Conservation (phyloP, 139 green algal species). For the Eudorina sp. region DNA sequence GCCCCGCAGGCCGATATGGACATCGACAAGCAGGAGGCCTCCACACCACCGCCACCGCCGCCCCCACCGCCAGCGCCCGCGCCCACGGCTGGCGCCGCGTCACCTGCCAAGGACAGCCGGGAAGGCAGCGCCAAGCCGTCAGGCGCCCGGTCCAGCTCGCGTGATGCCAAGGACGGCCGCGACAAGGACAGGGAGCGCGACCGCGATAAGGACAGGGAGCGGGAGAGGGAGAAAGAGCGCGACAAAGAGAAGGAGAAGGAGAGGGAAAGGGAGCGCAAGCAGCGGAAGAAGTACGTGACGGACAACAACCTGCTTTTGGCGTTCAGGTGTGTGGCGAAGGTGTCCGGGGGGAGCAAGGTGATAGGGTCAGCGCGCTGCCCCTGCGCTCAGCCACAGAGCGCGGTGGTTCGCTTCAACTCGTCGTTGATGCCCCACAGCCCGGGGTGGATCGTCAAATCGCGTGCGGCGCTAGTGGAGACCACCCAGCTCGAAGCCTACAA, state of each 20-base stretch:
- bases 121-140: background rate
- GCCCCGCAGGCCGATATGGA: slow-evolving; percentile 28
- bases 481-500: no score
- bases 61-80: background rate
- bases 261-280: background rate
- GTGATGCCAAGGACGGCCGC: background rate
- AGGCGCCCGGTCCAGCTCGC: slow-evolving; percentile 16
- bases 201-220: slow-evolving; percentile 45
- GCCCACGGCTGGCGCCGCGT: background rate
- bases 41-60: background rate
- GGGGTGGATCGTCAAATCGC: no score
- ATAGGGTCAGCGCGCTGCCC: no score
- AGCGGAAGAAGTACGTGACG: slow-evolving; percentile 35
- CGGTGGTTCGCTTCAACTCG: no score
- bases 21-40: background rate
- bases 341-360: no score
- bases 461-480: no score
- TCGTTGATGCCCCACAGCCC: no score
- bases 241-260: background rate
- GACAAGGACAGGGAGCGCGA: slow-evolving; percentile 48
- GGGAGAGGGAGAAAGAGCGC: background rate
- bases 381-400: no score
- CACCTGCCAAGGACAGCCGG: background rate
- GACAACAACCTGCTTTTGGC: slow-evolving; percentile 54
- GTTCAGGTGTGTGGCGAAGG: slow-evolving; percentile 60